Percentiles rank a stretch among this genome's conserved stretches.
These are phyloP conservation scores for Luzula sylvatica DNA, from an alignment of 176 grass and related monocot species.

Conservation along the genomic window DNA sequence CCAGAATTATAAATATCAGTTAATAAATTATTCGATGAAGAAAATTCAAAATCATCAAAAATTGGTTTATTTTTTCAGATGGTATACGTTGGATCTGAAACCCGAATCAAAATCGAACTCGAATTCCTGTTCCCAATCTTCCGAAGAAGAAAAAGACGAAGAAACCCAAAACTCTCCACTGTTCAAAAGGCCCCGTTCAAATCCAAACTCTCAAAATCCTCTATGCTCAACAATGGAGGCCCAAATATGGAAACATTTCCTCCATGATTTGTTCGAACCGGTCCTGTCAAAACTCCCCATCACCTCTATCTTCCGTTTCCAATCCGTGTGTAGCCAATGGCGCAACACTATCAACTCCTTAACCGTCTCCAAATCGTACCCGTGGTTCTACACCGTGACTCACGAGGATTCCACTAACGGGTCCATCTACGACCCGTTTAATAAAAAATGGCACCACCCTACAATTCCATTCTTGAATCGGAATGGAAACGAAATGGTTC, in stretches of 20 bases:
- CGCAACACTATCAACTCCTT: slow-evolving; percentile 58
- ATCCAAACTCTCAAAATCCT: slow-evolving; percentile 28
- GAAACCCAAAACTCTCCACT: slow-evolving; percentile 42
- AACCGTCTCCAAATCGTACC: slow-evolving; percentile 40
- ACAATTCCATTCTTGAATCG: slow-evolving; percentile 46
- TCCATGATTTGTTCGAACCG: slow-evolving; percentile 77
- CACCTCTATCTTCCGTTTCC: slow-evolving; percentile 72
- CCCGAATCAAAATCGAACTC: slow-evolving; percentile 16
- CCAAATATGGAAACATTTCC: slow-evolving; percentile 84
- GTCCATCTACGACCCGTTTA: slow-evolving; percentile 67
- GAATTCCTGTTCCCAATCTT: neutral
- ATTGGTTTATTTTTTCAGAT: too few relatives aligned
- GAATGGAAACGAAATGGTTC: slow-evolving; percentile 36
- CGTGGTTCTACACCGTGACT: slow-evolving; percentile 92
- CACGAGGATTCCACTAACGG: slow-evolving; percentile 63
- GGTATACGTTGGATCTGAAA: slow-evolving; percentile 8
- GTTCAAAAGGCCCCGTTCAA: slow-evolving; percentile 37
- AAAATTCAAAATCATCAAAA: too few relatives aligned
- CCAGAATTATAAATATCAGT: too few relatives aligned
- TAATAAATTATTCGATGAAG: too few relatives aligned
- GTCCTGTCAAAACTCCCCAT: slow-evolving; percentile 79
- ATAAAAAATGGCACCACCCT: slow-evolving; percentile 73
- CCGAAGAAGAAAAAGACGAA: slow-evolving; percentile 23
- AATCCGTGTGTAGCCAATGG: slow-evolving; percentile 79
- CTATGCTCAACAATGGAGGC: slow-evolving; percentile 45